Percentiles rank a stretch among this genome's conserved stretches.
Conservation (phyloP, 768 basidiomycete genomes). For the Naganishia friedmannii region DNA sequence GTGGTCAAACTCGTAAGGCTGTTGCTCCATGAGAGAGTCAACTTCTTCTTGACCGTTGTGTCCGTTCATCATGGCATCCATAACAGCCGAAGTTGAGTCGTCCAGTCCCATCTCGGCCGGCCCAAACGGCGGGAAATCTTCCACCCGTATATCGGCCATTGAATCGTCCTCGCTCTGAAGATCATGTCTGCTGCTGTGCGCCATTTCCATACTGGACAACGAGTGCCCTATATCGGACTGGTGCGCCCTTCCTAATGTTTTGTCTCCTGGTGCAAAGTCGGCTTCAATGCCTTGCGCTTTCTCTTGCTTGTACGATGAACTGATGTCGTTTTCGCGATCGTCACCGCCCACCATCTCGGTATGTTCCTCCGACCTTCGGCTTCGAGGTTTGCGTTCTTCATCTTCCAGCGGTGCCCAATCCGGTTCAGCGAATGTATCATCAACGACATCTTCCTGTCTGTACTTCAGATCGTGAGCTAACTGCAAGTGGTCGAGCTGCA, state of each 20-base stretch:
- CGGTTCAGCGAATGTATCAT: slow-evolving; percentile 20
- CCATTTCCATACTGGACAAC: slow-evolving; percentile 1
- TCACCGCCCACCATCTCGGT: neutral
- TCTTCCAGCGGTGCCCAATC: slow-evolving; percentile 12
- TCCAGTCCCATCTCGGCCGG: slow-evolving; percentile 23
- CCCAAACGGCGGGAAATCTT: slow-evolving; percentile 22
- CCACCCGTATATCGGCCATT: slow-evolving; percentile 24
- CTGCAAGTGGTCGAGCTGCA: slow-evolving; percentile 24
- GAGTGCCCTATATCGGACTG: neutral
- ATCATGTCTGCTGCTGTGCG: neutral
- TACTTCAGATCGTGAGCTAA: slow-evolving; percentile 4
- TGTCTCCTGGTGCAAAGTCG: neutral
- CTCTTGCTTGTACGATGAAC: neutral
- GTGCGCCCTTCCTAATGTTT: neutral
- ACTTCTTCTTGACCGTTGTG: slow-evolving; percentile 18
- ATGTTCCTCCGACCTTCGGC: neutral
- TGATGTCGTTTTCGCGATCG: neutral
- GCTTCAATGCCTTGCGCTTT: neutral
- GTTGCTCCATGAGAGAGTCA: slow-evolving; percentile 20
- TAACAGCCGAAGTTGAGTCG: slow-evolving; percentile 20
- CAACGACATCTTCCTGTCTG: slow-evolving; percentile 23
- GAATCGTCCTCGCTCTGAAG: slow-evolving; percentile 10
- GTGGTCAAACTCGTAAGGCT: slow-evolving; percentile 23
- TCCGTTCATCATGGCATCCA: slow-evolving; percentile 23
- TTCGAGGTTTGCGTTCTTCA: slow-evolving; percentile 10